Conservation (phyloP, 768 basidiomycete genomes). For the Naganishia randhawae region DNA sequence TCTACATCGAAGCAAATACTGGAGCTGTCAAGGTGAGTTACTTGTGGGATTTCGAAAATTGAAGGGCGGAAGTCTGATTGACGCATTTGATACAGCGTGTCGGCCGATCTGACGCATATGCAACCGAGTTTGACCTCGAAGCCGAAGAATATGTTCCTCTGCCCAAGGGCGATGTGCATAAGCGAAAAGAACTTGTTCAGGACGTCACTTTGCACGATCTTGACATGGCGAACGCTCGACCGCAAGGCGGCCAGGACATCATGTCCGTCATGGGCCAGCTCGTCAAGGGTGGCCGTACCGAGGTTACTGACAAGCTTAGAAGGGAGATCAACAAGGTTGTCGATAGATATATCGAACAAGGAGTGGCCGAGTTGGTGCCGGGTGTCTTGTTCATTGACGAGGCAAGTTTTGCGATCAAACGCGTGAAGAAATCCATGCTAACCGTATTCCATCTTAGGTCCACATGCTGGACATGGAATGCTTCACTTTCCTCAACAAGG, state of each 20-base stretch:
- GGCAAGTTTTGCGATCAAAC: slow-evolving; percentile 56
- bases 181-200: slow-evolving; percentile 90
- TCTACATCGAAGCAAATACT: slow-evolving; percentile 88
- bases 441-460: slow-evolving; percentile 58
- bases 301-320: slow-evolving; percentile 93
- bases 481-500: slow-evolving; percentile 92
- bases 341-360: slow-evolving; percentile 94
- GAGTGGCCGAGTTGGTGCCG: slow-evolving; percentile 94
- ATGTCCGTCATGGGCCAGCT: slow-evolving; percentile 93
- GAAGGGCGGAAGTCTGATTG: background rate
- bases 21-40: slow-evolving; percentile 73
- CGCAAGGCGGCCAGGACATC: slow-evolving; percentile 87
- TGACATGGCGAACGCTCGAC: slow-evolving; percentile 92
- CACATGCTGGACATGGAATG: slow-evolving; percentile 99
- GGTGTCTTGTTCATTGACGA: slow-evolving; percentile 99
- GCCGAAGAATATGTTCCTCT: slow-evolving; percentile 97
- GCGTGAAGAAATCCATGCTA: background rate
- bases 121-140: slow-evolving; percentile 94
- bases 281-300: slow-evolving; percentile 87
- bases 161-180: slow-evolving; percentile 94
- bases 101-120: slow-evolving; percentile 93
- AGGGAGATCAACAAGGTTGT: slow-evolving; percentile 97
- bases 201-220: slow-evolving; percentile 92
- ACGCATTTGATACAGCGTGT: slow-evolving; percentile 63
- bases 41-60: slow-evolving; percentile 54